A percentile compares a stretch with the other conserved stretches of the same genome.
Conservation (phyloP, 306 rosid species). For the Vigna unguiculata region DNA sequence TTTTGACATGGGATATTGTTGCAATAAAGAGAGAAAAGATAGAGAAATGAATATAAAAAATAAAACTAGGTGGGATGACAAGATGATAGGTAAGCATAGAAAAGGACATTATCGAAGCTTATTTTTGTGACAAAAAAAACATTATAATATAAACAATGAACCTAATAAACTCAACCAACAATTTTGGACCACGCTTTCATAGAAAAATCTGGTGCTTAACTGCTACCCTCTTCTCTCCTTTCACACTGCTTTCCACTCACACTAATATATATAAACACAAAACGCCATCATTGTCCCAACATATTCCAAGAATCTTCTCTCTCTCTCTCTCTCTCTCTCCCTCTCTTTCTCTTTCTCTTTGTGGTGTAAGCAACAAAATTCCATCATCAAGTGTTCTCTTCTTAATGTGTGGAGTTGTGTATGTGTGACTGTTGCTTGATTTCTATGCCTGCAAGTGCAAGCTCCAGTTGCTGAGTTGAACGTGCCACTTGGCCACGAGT, state of each 20-base stretch:
- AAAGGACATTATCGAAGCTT: conserved; percentile 37
- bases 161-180: conserved; percentile 51
- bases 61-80: conserved; percentile 22
- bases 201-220: conserved; percentile 63
- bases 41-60: conserved; percentile 34
- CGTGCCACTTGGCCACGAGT: conserved; percentile 40
- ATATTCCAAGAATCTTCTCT: conserved; percentile 72
- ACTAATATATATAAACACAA: conserved; percentile 35
- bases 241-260: conserved; percentile 28
- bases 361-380: conserved; percentile 31
- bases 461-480: conserved; percentile 47
- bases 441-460: conserved; percentile 40
- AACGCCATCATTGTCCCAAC: conserved; percentile 47
- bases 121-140: conserved; percentile 11
- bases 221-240: conserved; percentile 41
- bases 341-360: background rate
- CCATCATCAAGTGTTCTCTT: conserved; percentile 5
- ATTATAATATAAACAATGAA: conserved; percentile 26
- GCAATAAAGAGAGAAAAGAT: conserved; percentile 34
- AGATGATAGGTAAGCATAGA: conserved; percentile 43
- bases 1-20: conserved; percentile 33
- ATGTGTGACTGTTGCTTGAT: background rate
- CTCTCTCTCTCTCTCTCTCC: conserved; percentile 43
- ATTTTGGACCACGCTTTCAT: conserved; percentile 70
- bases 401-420: conserved; percentile 36